Percentiles rank a stretch among this genome's conserved stretches.
These are phyloP conservation scores for Litsea cubeba DNA, from an alignment of 164 flowering plant genomes.

Conservation along the genomic window DNA sequence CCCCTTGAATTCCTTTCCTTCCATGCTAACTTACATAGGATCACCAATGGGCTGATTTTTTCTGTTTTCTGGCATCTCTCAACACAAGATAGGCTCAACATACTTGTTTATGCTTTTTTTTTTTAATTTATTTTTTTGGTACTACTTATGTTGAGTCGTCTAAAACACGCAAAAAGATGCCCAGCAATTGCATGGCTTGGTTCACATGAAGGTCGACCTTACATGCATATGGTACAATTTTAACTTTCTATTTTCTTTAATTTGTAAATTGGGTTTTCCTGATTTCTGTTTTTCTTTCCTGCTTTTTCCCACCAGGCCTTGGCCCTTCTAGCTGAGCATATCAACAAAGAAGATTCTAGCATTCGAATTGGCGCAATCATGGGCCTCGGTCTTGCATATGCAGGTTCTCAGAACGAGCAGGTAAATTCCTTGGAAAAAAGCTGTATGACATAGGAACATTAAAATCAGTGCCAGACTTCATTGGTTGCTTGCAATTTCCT, in stretches of 20 bases:
- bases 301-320: constrained; percentile 48
- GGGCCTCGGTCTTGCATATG: constrained; percentile 94
- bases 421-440: constrained; percentile 25
- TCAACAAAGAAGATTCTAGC: constrained; percentile 77
- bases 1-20: too few relatives aligned
- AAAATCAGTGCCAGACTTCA: not conserved
- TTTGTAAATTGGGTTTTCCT: not conserved
- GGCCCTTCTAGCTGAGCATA: constrained; percentile 75
- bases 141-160: too few relatives aligned
- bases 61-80: not conserved
- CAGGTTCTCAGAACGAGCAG: constrained; percentile 84
- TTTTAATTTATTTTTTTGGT: too few relatives aligned
- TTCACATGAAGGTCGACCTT: too few relatives aligned
- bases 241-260: not conserved
- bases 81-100: not conserved
- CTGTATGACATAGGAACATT: too few relatives aligned
- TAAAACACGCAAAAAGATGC: too few relatives aligned
- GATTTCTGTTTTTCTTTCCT: not conserved
- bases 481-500: not conserved
- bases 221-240: not conserved
- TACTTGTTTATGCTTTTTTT: not conserved
- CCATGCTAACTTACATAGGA: too few relatives aligned
- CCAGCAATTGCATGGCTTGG: too few relatives aligned
- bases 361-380: constrained; percentile 90
- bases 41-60: not conserved